Evolutionary conservation across 495 filamentous ascomycete species (phyloP), one percentile per base, ranked within the genome.

Genomic region (Thermothielavioides terrestris): DNA sequence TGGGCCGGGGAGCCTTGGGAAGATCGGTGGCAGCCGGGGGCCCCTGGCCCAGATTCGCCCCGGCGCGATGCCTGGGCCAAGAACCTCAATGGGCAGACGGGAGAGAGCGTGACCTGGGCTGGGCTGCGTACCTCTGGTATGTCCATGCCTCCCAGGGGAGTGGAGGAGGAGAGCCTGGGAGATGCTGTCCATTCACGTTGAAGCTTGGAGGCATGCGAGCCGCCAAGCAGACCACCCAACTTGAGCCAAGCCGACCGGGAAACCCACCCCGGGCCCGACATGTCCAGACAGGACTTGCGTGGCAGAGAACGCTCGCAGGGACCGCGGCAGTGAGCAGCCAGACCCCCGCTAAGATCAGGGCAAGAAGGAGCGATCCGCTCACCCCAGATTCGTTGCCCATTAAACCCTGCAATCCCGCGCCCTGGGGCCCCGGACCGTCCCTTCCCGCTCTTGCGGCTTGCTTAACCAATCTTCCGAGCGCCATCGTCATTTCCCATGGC

Each of bases 401-500:
- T 25, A 30, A 38, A 48, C 35, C 35, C 35, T 48, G 45, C 35
- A 31, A 28, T 15, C 7, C 17, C 44, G n/a, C 27, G 25, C 35
- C 28, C n/a, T 39, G 26, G 25, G 25, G 36, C 20, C 26, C 28
- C 36, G 46, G 46, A 25, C 46, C 46, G 36, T 34, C 21, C 37
- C 46, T 41, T 38, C 46, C 45, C 45, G 45, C 43, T 25, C 46
- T 8, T 25, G n/a, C n/a, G n/a, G n/a, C n/a, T n/a, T n/a, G 18
- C 27, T 14, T 34, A 41, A 41, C 27, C 37, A 27, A 18, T 10
- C n/a, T 3, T 7, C 9, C 14, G 15, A 36, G 43, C 17, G n/a
- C 28, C 20, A 45, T 42, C 47, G 17, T 46, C 41, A 25, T 30
- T 41, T 40, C 46, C 28, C 43, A 59, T 59, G 56, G 48, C 56